Evolutionary conservation across 805 yeast genomes (phyloP), one percentile per base, ranked within the genome.

Genomic region (Candida nitratophila): DNA sequence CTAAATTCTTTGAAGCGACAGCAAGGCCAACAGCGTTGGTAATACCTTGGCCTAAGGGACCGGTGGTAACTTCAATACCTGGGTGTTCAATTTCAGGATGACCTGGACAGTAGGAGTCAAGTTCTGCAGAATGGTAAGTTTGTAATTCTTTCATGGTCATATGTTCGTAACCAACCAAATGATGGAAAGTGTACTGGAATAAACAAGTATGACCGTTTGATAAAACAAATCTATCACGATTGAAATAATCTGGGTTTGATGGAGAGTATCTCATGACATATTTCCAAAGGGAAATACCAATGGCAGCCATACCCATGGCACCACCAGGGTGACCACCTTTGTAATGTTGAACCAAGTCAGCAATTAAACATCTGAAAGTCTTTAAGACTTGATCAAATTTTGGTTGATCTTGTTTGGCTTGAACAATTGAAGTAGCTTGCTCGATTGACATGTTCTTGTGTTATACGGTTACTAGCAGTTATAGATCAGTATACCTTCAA

Each of bases 271-370:
- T 49, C 56, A 66, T 39, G 14, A 55, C 50, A 44, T 66, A 61
- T 39, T 59, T 64, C 66, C 66, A 66, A 15, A 66, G 47, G 7
- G 66, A 62, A 36, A 60, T 44, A 26, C 68, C 70, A 33, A 66
- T 59, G 19, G 70, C 68, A 6, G 69, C 69, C 69, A 66, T 64
- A 9, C 65, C 71, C 60, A 65, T 61, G 24, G 71, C 69, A 22
- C 68, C 66, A 35, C 71, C 70, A 81, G 14, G 86, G 77, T 64
- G 69, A 2, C 70, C 69, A 34, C 71, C 69, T 26, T 63, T 61
- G 47, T 54, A 61, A 40, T 61, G 52, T 40, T 61, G 60, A 34
- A 61, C 65, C 15, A 61, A 49, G 44, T 61, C 66, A 11, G 66
- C 68, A 20, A 65, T 51, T 9, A 64, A 52, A 20, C 54, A 53